Percentiles rank a stretch among this genome's conserved stretches.
Evolutionary conservation across 371 early-diverging fungal genomes (phyloP).

Genomic region (Capillidium rhysosporum): DNA sequence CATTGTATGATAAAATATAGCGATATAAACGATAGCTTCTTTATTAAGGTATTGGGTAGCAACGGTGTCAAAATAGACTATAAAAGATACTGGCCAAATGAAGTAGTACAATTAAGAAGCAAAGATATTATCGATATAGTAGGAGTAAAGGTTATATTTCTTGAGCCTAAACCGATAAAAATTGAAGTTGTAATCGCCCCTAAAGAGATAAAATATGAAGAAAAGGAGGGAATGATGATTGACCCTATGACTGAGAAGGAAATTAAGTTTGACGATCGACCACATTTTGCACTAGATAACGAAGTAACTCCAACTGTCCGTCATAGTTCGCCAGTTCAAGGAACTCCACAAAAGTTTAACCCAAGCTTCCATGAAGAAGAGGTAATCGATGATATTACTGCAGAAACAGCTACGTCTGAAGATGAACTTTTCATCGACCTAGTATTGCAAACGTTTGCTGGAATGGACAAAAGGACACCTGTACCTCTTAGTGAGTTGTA

Average conservation of each 20-base stretch:
- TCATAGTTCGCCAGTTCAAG: background rate
- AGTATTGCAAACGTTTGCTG: conserved; percentile 1
- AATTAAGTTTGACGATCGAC: background rate
- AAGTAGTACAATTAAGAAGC: background rate
- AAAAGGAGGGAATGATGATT: background rate
- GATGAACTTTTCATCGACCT: conserved; percentile 5
- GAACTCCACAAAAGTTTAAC: background rate
- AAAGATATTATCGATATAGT: background rate
- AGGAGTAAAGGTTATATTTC: background rate
- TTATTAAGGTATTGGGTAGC: background rate
- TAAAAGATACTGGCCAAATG: background rate
- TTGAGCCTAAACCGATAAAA: background rate
- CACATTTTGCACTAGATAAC: background rate
- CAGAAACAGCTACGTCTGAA: background rate
- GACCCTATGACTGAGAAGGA: background rate
- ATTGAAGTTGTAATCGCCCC: too few species aligned
- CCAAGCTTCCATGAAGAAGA: background rate
- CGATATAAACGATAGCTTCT: background rate
- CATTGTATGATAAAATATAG: background rate
- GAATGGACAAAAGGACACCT: conserved; percentile 2
- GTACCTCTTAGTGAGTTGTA: background rate
- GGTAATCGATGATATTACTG: background rate
- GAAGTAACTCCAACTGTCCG: background rate
- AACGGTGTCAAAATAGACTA: background rate
- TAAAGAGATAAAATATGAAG: background rate